Base-by-base conservation (phyloP, 768 basidiomycete species). In the Termitomyces sp. region DNA sequence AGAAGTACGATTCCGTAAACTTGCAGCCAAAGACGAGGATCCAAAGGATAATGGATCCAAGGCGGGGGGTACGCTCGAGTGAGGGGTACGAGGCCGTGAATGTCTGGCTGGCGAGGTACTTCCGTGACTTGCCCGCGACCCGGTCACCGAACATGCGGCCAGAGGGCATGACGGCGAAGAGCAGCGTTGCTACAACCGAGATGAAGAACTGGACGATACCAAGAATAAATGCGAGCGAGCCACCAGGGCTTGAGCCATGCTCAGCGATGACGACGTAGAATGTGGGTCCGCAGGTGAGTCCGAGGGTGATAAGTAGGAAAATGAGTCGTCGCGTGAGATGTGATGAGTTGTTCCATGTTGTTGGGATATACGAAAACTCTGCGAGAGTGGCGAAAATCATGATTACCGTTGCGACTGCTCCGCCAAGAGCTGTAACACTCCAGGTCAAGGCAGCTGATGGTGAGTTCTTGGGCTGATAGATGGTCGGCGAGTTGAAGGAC, bases 141-240 rank as follows among this genome's bases (percentile, higher is more conserved):
- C 96, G 85, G 70, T 99, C 97, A 32, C 97, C 97, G 67, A 99
- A 99, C 94, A 98, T 98, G 19, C 96, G 86, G 0, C 95, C 97
- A 1, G 95, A 97, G 0, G 97, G 97, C 74, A 99, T 84, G 67
- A 92, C 80, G 25, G 92, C 84, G 70, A 98, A 98, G 8, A 95
- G 79, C 52, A 95, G 75, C 1, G 92, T 92, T 8, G 89, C 92
- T 53, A 86, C 73, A 49, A 93, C 87, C 25, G 95, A 91, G 57
- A 98, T 92, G 76, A 87, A 93, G 77, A 98, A 98, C 66, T 99
- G 96, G 8, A 96, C 92, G 63, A 98, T 92, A 62, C 92, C 92
- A 65, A 98, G 83, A 73, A 98, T 98, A 66, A 93, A 83, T 3
- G 97, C 81, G 16, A 96, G 77, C 17, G 84, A 82, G 17, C 89